Base-by-base conservation (phyloP, 192 early-diverging fungal genomes). In the Entomortierella lignicola region DNA sequence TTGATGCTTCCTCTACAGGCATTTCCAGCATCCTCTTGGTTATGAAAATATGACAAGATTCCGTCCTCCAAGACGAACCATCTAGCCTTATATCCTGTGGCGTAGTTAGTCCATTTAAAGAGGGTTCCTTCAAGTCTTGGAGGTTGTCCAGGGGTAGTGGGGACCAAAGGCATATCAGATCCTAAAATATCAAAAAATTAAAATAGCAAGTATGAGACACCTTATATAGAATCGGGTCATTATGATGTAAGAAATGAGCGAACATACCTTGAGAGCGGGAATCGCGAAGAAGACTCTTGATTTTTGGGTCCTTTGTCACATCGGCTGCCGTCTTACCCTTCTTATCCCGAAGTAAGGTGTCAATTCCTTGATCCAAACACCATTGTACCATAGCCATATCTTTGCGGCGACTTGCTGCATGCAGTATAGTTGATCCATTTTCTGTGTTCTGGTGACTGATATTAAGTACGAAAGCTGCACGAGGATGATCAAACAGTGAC, bases 41-140 rank as follows among this genome's bases (percentile, higher is more conserved):
- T 89, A 60, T 94, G 92, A 84, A 91, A 96, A 69, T 96, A 96
- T 1, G 91, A 92, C n/a, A 94, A 77, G 21, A 89, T 91, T 34
- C 93, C 91, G 47, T 91, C 84, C 48, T 94, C 93, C 1, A 96
- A 85, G 11, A 92, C 92, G 72, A 95, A 95, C 87, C 92, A 95
- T 34, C 93, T 83, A 43, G 84, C 73, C 66, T 93, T 91, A 85
- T 92, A 96, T 44, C 95, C 93, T 50, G 86, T 77, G 13, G 92
- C 89, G 79, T 93, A 94, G 84, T 96, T 96, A 60, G 92, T 94
- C 93, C 93, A 96, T 72, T 96, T 96, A 77, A 87, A 72, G 52
- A 96, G 86, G 37, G 77, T 85, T 26, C 92, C 92, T 57, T 83
- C 81, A 8, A 91, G 77, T 50, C 82, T 82, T 12, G 93, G 93